A percentile compares a stretch with the other conserved stretches of the same genome.
phyloP scores from a whole-genome alignment of 2,329 filamentous ascomycete species.

The Cylindrodendrum hubeiense region DNA sequence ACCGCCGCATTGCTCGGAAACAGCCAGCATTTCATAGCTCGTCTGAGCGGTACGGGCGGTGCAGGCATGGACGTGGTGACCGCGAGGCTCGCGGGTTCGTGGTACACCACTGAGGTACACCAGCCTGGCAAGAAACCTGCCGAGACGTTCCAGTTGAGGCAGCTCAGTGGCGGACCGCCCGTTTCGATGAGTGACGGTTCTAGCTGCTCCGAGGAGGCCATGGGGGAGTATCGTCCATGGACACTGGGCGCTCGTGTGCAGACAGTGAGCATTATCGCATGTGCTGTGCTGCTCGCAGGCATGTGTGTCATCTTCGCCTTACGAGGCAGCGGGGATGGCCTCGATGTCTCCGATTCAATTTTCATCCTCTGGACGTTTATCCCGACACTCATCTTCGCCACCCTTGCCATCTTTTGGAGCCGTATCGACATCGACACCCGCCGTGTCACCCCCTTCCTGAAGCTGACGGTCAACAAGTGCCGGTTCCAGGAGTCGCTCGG shows the following conservation, averaged over 20 bases:
- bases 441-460: conserved; percentile 42
- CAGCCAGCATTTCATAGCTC: conserved; percentile 40
- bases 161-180: conserved; percentile 37
- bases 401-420: conserved; percentile 36
- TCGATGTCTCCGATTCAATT: conserved; percentile 32
- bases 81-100: conserved; percentile 41
- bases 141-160: conserved; percentile 42
- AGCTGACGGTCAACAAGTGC: conserved; percentile 35
- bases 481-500: conserved; percentile 42
- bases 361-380: conserved; percentile 45
- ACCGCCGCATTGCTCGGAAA: conserved; percentile 41
- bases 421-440: conserved; percentile 44
- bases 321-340: conserved; percentile 31
- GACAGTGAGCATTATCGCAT: conserved; percentile 28
- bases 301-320: conserved; percentile 40
- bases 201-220: conserved; percentile 21
- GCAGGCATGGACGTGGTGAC: conserved; percentile 38
- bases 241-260: conserved; percentile 34
- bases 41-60: conserved; percentile 40
- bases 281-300: conserved; percentile 33
- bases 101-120: conserved; percentile 43
- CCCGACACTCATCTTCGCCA: conserved; percentile 40
- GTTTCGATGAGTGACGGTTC: conserved; percentile 25
- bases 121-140: conserved; percentile 38
- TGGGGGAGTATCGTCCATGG: conserved; percentile 43